A percentile compares a stretch with the other conserved stretches of the same genome.
phyloP scores from a whole-genome alignment of 345 rosid genomes.

The Sisymbrium irio region DNA sequence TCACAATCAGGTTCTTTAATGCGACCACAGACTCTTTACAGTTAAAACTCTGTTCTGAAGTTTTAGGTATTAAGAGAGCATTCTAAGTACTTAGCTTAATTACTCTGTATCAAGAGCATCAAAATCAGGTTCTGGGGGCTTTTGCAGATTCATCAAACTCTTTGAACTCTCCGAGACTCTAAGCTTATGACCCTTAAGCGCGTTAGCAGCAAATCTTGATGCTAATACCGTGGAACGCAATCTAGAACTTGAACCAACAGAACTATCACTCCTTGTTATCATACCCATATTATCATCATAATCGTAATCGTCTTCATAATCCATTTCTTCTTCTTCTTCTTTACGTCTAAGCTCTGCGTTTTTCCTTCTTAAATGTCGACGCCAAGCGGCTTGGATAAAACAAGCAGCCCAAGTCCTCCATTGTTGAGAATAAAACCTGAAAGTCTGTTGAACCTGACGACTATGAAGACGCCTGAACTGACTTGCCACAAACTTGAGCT shows the following conservation, averaged over 20 bases:
- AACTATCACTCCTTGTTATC: conserved; percentile 7
- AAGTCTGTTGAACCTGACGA: conserved; percentile 77
- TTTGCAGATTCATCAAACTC: conserved; percentile 48
- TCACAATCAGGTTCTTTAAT: no score
- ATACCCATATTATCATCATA: conserved; percentile 33
- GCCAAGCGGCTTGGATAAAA: conserved; percentile 81
- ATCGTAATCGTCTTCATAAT: conserved; percentile 30
- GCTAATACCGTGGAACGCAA: conserved; percentile 61
- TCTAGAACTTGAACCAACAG: conserved; percentile 29
- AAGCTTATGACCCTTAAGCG: conserved; percentile 47
- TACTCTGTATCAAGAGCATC: conserved; percentile 16
- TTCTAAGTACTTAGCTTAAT: not conserved
- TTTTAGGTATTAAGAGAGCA: not conserved
- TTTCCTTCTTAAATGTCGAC: conserved; percentile 60
- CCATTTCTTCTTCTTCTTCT: conserved; percentile 48
- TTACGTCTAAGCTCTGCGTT: conserved; percentile 49
- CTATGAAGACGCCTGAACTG: conserved; percentile 91
- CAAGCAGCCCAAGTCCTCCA: conserved; percentile 94
- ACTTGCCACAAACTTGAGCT: conserved; percentile 78
- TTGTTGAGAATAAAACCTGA: conserved; percentile 88
- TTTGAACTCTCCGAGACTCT: conserved; percentile 24
- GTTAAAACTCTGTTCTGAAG: not conserved
- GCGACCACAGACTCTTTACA: not conserved
- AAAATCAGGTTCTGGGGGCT: conserved; percentile 81
- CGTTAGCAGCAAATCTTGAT: conserved; percentile 71